Evolutionary conservation across 2,329 filamentous ascomycete species (phyloP), one percentile per base, ranked within the genome.

Genomic region (Talaromyces pinophilus): DNA sequence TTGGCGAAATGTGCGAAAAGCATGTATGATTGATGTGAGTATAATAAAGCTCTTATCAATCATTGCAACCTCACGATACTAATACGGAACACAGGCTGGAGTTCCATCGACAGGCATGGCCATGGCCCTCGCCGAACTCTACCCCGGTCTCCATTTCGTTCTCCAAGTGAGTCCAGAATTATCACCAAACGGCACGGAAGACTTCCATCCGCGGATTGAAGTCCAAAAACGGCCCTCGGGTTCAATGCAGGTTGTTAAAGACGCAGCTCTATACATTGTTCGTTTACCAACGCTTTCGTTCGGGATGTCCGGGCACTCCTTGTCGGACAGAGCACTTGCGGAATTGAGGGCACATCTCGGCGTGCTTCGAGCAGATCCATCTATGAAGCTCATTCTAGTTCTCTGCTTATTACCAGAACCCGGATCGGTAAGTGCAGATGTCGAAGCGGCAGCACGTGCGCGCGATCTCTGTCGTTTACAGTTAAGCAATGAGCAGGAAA

Each of bases 401-500:
- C 25, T 33, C 11, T 33, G 50, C 17, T 5, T 54, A 30, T 10
- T 54, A n/a, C 50, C 50, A 17, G 50, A 54, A 30, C 50, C 50
- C 3, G 50, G 50, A 4, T 30, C 50, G 2, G 42, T 63, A 15
- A 35, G 7, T 28, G 35, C 61, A 10, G 48, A 55, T 19, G 61
- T 50, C 3, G 61, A 63, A 35, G 48, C 61, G 11, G 40, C 13
- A 13, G 61, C 61, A n/a, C 61, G 48, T 25, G 48, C 61, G 2
- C 61, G 61, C 48, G 50, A 55, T 30, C 15, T 57, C 13, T 30
- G 13, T 11, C n/a, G 35, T 6, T 52, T 55, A 19, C 61, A 63
- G 61, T 13, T 63, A 17, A 35, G 28, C 33, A 63, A 63, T 33
- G 61, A 63, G 17, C 15, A 15, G 28, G 61, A 63, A 54, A 63